Percentiles rank a stretch among this genome's conserved stretches.
Evolutionary conservation across 176 grass and related monocot species (phyloP).

Genomic region (Saccharum spontaneum): DNA sequence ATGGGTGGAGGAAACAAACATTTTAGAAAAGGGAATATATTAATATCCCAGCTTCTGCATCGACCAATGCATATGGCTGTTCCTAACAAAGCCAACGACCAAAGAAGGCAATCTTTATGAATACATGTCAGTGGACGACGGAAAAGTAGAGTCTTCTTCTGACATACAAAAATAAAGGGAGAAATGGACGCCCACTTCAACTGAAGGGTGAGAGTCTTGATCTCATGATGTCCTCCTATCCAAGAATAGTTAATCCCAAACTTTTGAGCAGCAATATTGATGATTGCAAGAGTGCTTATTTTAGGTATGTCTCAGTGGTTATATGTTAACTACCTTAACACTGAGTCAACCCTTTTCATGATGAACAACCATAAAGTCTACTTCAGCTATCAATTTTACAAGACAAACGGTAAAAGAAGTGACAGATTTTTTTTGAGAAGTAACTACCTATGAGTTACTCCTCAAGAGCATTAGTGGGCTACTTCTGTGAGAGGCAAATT

Average conservation of each 20-base stretch:
- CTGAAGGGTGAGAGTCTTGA: background rate
- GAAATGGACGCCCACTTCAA: background rate
- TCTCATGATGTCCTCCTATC: background rate
- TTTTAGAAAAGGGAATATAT: too few species aligned
- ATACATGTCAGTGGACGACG: background rate
- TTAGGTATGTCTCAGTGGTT: background rate
- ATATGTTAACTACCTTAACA: background rate
- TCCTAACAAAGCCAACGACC: background rate
- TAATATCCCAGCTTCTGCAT: too few species aligned
- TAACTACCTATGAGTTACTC: background rate
- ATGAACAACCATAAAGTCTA: background rate
- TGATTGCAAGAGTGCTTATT: background rate
- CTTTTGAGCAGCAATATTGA: background rate
- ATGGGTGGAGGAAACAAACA: background rate
- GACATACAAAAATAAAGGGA: background rate
- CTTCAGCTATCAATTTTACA: background rate
- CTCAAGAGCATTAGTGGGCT: background rate
- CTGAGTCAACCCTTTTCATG: background rate
- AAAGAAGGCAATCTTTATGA: background rate
- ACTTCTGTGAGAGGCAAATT: background rate
- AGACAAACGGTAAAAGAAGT: background rate
- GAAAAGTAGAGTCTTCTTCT: slow-evolving; percentile 9
- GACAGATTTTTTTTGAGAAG: background rate
- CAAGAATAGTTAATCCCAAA: background rate
- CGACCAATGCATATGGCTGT: too few species aligned